phyloP scores from a whole-genome alignment of 352 stramenopile species.

The Pythium rhizo-oryzae region DNA sequence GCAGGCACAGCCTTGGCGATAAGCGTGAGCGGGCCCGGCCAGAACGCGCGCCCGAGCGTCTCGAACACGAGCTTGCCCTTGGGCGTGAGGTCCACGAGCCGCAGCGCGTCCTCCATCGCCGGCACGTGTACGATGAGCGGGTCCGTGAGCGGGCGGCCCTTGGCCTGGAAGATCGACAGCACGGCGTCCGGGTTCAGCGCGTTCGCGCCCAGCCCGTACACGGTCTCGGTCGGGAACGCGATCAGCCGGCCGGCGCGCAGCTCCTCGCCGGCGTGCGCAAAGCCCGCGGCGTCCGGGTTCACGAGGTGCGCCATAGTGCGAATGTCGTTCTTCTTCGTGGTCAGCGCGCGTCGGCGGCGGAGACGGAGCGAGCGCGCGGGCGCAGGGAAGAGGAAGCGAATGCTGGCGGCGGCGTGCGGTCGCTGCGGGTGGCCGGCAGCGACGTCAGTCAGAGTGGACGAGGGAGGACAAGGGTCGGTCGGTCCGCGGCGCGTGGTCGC shows the following conservation, averaged over 20 bases:
- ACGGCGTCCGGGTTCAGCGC: slow-evolving; percentile 94
- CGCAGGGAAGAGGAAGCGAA: slow-evolving; percentile 1
- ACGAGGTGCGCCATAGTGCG: slow-evolving; percentile 64
- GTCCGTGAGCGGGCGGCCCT: slow-evolving; percentile 95
- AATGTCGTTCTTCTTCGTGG: slow-evolving; percentile 1
- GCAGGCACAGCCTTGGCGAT: slow-evolving; percentile 91
- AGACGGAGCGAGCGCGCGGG: not conserved
- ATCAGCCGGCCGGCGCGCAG: slow-evolving; percentile 81
- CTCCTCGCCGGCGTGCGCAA: slow-evolving; percentile 55
- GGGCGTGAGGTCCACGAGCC: slow-evolving; percentile 87
- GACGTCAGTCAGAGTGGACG: not conserved
- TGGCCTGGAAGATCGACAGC: slow-evolving; percentile 95
- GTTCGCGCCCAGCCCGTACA: slow-evolving; percentile 99
- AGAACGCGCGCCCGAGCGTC: slow-evolving; percentile 91
- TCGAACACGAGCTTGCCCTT: slow-evolving; percentile 74
- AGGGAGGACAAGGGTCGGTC: not conserved
- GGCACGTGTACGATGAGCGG: slow-evolving; percentile 99
- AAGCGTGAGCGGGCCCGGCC: slow-evolving; percentile 97
- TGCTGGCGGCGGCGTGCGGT: not conserved
- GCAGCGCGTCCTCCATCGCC: slow-evolving; percentile 77
- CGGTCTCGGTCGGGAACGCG: slow-evolving; percentile 99
- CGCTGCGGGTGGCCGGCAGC: not conserved
- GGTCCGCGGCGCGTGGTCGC: no score
- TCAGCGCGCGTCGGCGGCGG: no score
- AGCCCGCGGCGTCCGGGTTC: slow-evolving; percentile 46